Base-by-base conservation (phyloP, 352 stramenopile species). In the Aphanomyces invadans region DNA sequence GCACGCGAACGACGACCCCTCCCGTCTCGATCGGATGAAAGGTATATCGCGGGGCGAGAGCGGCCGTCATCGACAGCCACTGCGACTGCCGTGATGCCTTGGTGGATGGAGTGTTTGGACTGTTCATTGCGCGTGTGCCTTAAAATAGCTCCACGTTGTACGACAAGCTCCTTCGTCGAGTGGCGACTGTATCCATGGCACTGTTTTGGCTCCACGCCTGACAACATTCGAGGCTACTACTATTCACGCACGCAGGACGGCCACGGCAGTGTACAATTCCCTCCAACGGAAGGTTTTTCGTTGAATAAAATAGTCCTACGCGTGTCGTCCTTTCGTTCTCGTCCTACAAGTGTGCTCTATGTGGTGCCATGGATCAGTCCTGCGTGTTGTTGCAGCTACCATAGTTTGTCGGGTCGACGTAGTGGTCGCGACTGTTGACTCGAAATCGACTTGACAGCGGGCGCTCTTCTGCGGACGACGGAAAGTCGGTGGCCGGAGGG, bases 401-500 rank as follows among this genome's bases (percentile, higher is more conserved):
- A 57, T 57, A 57, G 49, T 57, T 57, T 21, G 49, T 57, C 12
- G 49, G 49, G 21, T 57, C 49, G 49, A 57, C 23, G 29, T 57
- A 57, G 19, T 57, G 49, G 49, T 57, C 49, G 21, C 49, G 25
- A 26, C 49, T 57, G 29, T 57, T 57, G 25, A 57, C 11, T 29
- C 49, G 49, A 32, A 57, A 57, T 17, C 49, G 49, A 29, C 4
- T 57, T 1, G 23, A 5, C 12, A 32, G 29, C 29, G 49, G 49
- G 11, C 23, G 17, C 49, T 26, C 49, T 57, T 57, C 49, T 11
- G 25, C 49, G n/a, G 23, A 15, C 10, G 75, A 38, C 32, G 55
- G 21, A 7, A 68, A 63, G 17, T 44, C 70, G 51, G 79, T 70
- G 42, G 51, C 65, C 26, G 72, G 56, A 46, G 52, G 38, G 59